Evolutionary conservation across 2,329 filamentous ascomycete genomes (phyloP).

Genomic region (Cytospora schulzeri): DNA sequence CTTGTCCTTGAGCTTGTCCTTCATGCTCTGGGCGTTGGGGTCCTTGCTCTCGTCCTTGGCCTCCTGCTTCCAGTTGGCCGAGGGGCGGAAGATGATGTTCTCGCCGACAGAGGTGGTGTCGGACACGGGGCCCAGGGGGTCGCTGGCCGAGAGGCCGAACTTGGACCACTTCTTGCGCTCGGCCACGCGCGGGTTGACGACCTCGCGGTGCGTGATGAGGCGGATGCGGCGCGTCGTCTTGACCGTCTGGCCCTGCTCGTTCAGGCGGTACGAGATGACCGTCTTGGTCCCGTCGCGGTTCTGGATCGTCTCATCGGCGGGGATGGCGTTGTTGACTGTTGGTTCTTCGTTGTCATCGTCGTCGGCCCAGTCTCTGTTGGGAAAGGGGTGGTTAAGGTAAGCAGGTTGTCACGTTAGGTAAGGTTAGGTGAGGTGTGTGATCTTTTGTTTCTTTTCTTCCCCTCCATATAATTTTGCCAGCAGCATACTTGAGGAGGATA

Average conservation of each 20-base stretch:
- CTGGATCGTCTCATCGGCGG: conserved; percentile 82
- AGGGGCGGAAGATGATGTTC: conserved; percentile 96
- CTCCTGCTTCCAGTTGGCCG: conserved; percentile 90
- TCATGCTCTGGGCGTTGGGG: conserved; percentile 72
- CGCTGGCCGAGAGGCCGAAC: conserved; percentile 88
- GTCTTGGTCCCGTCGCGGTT: conserved; percentile 99
- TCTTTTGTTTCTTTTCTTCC: not conserved
- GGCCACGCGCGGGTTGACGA: conserved; percentile 94
- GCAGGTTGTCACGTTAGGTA: conserved; percentile 13
- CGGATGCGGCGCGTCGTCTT: conserved; percentile 97
- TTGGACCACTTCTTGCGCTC: conserved; percentile 92
- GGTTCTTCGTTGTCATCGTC: conserved; percentile 89
- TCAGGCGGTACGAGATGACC: conserved; percentile 83
- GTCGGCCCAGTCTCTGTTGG: conserved; percentile 82
- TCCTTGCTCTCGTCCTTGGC: conserved; percentile 77
- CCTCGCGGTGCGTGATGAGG: conserved; percentile 86
- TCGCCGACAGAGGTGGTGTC: conserved; percentile 94
- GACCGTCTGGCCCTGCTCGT: conserved; percentile 93
- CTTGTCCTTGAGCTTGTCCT: conserved; percentile 92
- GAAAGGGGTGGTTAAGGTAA: not conserved
- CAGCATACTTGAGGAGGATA: not conserved
- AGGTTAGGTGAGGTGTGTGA: no score
- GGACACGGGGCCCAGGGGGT: conserved; percentile 76
- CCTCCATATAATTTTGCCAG: not conserved
- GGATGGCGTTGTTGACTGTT: conserved; percentile 64